Conservation (phyloP, 139 green algal species). For the Chlorella sp. region DNA sequence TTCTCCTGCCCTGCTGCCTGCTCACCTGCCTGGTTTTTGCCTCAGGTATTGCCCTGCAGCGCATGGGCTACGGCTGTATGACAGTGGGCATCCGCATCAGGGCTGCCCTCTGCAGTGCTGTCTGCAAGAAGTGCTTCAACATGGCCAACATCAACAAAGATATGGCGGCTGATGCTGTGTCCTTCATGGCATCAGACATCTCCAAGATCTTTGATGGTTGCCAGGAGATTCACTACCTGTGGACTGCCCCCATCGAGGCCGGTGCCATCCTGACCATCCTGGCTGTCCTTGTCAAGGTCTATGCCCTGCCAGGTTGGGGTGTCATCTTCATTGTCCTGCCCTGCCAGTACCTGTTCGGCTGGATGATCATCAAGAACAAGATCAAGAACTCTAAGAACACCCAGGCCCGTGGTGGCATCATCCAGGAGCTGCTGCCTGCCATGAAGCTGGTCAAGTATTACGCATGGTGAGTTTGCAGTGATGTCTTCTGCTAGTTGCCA, state of each 20-base stretch:
- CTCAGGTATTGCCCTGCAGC: constrained; percentile 47
- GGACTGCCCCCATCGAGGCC: constrained; percentile 53
- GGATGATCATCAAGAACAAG: constrained; percentile 51
- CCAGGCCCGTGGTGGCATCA: constrained; percentile 41
- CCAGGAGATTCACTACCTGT: constrained; percentile 55
- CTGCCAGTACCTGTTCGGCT: constrained; percentile 32
- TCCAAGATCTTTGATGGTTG: constrained; percentile 60
- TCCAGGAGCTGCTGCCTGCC: constrained; percentile 45
- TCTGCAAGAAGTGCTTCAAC: constrained; percentile 52
- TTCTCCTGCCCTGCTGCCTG: too few relatives aligned
- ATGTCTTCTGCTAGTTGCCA: constrained; percentile 32
- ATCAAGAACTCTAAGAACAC: constrained; percentile 40
- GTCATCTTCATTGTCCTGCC: constrained; percentile 38
- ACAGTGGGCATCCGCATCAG: constrained; percentile 35
- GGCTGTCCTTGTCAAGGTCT: constrained; percentile 39
- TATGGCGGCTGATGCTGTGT: constrained; percentile 38
- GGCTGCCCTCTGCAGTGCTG: constrained; percentile 25
- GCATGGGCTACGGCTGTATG: constrained; percentile 54
- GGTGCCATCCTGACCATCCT: constrained; percentile 51
- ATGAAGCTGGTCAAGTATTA: constrained; percentile 73
- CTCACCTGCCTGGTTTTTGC: too few relatives aligned
- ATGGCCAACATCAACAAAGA: constrained; percentile 6
- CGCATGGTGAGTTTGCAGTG: constrained; percentile 48
- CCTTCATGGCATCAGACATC: constrained; percentile 52
- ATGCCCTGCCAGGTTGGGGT: constrained; percentile 44